Percentiles rank a stretch among this genome's conserved stretches.
Evolutionary conservation across 768 basidiomycete genomes (phyloP).

Genomic region (Suillus variegatus): DNA sequence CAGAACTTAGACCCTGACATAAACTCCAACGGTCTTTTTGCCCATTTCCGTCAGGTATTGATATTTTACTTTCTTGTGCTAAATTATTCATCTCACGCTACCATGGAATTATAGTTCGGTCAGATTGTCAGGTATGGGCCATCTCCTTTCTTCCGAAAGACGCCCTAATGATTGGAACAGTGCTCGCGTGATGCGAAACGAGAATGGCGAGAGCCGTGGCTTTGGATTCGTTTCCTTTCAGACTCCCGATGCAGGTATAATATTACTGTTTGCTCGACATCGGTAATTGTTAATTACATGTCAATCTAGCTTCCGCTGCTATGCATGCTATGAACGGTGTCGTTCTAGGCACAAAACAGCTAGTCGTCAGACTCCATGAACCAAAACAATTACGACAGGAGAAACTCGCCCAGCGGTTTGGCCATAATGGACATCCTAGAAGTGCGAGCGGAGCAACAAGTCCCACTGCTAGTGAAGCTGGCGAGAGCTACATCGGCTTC

Average conservation of each 20-base stretch:
- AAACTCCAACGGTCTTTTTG: conserved; percentile 82
- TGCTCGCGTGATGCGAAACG: conserved; percentile 92
- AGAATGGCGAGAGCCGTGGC: conserved; percentile 76
- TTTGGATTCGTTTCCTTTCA: conserved; percentile 93
- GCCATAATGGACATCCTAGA: conserved; percentile 77
- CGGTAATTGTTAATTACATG: not conserved
- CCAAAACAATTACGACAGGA: conserved; percentile 91
- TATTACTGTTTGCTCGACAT: not conserved
- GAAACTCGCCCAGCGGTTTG: conserved; percentile 83
- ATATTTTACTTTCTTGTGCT: conserved; percentile 8
- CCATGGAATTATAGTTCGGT: conserved; percentile 60
- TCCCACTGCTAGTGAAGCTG: conserved; percentile 79
- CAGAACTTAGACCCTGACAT: conserved; percentile 86
- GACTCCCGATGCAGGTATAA: conserved; percentile 75
- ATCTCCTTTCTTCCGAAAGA: not conserved
- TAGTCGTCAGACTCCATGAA: conserved; percentile 88
- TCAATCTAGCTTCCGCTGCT: conserved; percentile 61
- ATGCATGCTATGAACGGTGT: conserved; percentile 81
- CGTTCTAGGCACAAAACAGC: conserved; percentile 68
- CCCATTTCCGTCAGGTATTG: conserved; percentile 76
- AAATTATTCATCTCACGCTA: conserved; percentile 18
- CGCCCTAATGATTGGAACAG: conserved; percentile 36
- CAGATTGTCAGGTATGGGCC: conserved; percentile 79
- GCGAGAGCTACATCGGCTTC: conserved; percentile 75
- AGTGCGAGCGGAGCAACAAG: conserved; percentile 83